A percentile compares a stretch with the other conserved stretches of the same genome.
Conservation (phyloP, 2,329 filamentous ascomycete genomes). For the Parasarocladium wereldwijsianum region DNA sequence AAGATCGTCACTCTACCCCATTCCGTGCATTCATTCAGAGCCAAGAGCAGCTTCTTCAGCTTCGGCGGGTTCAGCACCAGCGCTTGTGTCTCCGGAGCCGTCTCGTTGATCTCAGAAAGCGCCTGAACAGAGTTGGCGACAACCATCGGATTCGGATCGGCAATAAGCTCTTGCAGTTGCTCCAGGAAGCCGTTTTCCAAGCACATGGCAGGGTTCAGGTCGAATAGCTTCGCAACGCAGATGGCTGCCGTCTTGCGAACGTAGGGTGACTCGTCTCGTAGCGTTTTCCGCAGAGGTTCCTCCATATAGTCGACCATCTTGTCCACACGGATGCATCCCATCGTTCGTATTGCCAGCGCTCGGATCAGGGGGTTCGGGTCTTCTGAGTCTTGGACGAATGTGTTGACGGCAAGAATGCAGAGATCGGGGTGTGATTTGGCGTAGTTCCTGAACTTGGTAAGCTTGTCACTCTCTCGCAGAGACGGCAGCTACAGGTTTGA, state of each 20-base stretch:
- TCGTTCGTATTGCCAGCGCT: slow-evolving; percentile 89
- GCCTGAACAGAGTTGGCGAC: slow-evolving; percentile 96
- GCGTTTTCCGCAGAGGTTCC: slow-evolving; percentile 86
- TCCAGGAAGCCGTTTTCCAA: slow-evolving; percentile 95
- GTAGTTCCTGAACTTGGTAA: slow-evolving; percentile 60
- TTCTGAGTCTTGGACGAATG: slow-evolving; percentile 97
- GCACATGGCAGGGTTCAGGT: slow-evolving; percentile 82
- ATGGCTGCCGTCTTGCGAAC: slow-evolving; percentile 97
- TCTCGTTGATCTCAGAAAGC: slow-evolving; percentile 78
- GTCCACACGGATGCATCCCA: slow-evolving; percentile 96
- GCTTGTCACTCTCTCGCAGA: neutral
- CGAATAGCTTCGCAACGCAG: slow-evolving; percentile 95
- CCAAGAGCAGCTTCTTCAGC: slow-evolving; percentile 91
- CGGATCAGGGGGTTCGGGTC: slow-evolving; percentile 93
- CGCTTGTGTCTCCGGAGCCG: slow-evolving; percentile 79
- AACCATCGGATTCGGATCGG: slow-evolving; percentile 97
- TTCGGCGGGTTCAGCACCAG: slow-evolving; percentile 68
- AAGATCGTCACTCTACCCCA: slow-evolving; percentile 95
- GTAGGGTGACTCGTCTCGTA: slow-evolving; percentile 94
- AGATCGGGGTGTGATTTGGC: slow-evolving; percentile 97
- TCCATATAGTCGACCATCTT: slow-evolving; percentile 99
- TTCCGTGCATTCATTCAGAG: slow-evolving; percentile 94
- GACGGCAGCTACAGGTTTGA: neutral
- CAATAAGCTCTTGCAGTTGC: slow-evolving; percentile 85
- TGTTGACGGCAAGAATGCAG: slow-evolving; percentile 97